Evolutionary conservation across 495 filamentous ascomycete genomes (phyloP).

Genomic region (Podospora anserina): DNA sequence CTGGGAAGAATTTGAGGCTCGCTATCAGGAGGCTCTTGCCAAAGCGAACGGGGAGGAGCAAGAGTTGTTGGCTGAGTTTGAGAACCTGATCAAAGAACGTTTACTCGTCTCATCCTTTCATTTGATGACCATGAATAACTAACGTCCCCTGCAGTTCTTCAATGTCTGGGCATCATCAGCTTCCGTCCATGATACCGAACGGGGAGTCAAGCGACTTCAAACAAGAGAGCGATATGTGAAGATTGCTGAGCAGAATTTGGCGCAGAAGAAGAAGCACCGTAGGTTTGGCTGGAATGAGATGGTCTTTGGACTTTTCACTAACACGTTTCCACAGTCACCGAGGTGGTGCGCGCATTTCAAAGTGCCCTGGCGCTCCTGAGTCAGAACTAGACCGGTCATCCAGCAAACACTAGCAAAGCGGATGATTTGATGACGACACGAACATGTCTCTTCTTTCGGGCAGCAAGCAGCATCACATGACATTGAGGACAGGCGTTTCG

Average conservation of each 20-base stretch:
- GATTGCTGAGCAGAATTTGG: constrained; percentile 61
- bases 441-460: neutral
- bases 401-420: neutral
- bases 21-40: constrained; percentile 59
- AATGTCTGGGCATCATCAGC: constrained; percentile 65
- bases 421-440: constrained; percentile 4
- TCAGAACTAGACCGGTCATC: constrained; percentile 25
- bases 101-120: constrained; percentile 36
- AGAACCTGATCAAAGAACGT: constrained; percentile 50
- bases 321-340: constrained; percentile 50
- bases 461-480: neutral
- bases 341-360: constrained; percentile 79
- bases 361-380: constrained; percentile 68
- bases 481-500: neutral
- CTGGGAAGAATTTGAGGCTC: constrained; percentile 65
- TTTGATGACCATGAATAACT: constrained; percentile 2
- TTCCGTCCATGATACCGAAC: constrained; percentile 63
- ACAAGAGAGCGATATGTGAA: constrained; percentile 73
- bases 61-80: constrained; percentile 59
- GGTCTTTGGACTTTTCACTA: constrained; percentile 12
- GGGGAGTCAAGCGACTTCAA: constrained; percentile 70
- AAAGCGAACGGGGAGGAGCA: constrained; percentile 59
- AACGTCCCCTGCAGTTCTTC: constrained; percentile 53
- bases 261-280: constrained; percentile 74
- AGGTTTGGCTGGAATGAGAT: constrained; percentile 29